These are phyloP conservation scores for Suillus americanus DNA, from an alignment of 768 basidiomycete species.

Conservation along the genomic window DNA sequence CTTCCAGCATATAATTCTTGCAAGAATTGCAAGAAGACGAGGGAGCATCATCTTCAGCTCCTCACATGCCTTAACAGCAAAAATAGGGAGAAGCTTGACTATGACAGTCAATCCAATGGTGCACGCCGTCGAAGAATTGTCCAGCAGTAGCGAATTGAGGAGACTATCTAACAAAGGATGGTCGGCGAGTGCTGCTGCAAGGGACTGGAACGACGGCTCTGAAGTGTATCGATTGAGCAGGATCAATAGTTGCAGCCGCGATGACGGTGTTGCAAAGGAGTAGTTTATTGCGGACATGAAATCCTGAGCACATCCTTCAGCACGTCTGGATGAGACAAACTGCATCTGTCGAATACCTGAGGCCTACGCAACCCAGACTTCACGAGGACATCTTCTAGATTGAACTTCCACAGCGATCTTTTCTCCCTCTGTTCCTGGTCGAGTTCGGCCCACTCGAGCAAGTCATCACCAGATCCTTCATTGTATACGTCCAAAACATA, in stretches of 20 bases:
- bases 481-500: conserved; percentile 78
- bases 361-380: conserved; percentile 62
- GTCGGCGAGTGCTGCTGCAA: conserved; percentile 49
- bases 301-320: conserved; percentile 45
- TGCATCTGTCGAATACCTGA: conserved; percentile 42
- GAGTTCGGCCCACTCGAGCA: conserved; percentile 71
- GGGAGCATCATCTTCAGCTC: conserved; percentile 63
- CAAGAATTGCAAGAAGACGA: conserved; percentile 62
- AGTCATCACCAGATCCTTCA: conserved; percentile 71
- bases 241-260: conserved; percentile 68
- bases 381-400: conserved; percentile 74
- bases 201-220: conserved; percentile 48
- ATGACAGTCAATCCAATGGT: conserved; percentile 62
- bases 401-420: conserved; percentile 69
- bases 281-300: conserved; percentile 65
- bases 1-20: conserved; percentile 76
- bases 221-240: conserved; percentile 66
- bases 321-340: conserved; percentile 8
- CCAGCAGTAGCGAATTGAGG: conserved; percentile 67
- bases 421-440: conserved; percentile 60
- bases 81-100: conserved; percentile 70
- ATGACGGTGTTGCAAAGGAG: conserved; percentile 58
- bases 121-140: conserved; percentile 72
- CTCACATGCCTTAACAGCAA: conserved; percentile 62
- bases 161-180: conserved; percentile 67